phyloP scores from a whole-genome alignment of 768 basidiomycete species.

The Podaxis mareebaensis region DNA sequence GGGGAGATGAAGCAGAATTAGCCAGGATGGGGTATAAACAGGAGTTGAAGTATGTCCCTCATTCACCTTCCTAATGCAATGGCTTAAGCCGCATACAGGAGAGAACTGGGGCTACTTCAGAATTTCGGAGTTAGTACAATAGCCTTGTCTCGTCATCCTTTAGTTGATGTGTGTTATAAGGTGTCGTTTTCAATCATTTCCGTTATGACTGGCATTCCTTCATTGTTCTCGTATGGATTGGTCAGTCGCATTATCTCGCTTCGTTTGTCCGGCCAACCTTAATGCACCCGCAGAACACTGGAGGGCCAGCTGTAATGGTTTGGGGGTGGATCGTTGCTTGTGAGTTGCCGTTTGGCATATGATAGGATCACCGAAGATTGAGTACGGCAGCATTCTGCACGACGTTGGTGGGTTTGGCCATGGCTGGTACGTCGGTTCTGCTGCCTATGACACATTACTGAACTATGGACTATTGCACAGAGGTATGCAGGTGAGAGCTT shows the following conservation, averaged over 20 bases:
- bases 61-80: background rate
- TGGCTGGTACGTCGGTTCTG: conserved; percentile 52
- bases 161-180: conserved; percentile 24
- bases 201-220: conserved; percentile 71
- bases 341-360: conserved; percentile 29
- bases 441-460: background rate
- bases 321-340: conserved; percentile 72
- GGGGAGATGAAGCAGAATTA: conserved; percentile 59
- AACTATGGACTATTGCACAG: conserved; percentile 23
- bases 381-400: conserved; percentile 56
- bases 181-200: conserved; percentile 77
- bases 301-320: conserved; percentile 77
- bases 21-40: conserved; percentile 75
- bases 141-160: background rate
- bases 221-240: conserved; percentile 67
- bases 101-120: conserved; percentile 53
- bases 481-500: conserved; percentile 45
- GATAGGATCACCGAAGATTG: background rate
- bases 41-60: conserved; percentile 53
- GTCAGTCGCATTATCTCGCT: conserved; percentile 37
- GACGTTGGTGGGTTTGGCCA: conserved; percentile 69
- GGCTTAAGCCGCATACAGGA: conserved; percentile 35
- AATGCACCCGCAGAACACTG: conserved; percentile 51
- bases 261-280: background rate
- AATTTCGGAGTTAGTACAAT: conserved; percentile 58